A percentile compares a stretch with the other conserved stretches of the same genome.
Evolutionary conservation across 2,329 filamentous ascomycete species (phyloP).

Genomic region (Mycocentrospora acerina): DNA sequence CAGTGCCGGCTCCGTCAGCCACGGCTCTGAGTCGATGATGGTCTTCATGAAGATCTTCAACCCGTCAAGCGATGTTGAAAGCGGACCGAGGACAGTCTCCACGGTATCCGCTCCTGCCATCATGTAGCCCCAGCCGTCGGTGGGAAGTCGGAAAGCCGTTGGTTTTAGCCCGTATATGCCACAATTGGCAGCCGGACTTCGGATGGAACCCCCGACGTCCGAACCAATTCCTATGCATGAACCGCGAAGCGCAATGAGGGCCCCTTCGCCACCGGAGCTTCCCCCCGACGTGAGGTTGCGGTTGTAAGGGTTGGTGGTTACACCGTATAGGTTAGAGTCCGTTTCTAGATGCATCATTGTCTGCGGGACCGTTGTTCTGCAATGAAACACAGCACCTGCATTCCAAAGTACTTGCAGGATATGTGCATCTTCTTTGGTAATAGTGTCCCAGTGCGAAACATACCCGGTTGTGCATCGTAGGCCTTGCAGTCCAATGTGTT

Average conservation of each 20-base stretch:
- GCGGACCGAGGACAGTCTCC: conserved; percentile 54
- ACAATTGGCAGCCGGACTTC: conserved; percentile 33
- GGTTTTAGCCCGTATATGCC: conserved; percentile 44
- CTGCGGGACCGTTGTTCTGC: conserved; percentile 57
- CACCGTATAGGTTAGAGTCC: conserved; percentile 53
- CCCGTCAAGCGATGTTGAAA: conserved; percentile 56
- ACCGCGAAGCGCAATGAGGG: conserved; percentile 54
- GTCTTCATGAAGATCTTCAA: conserved; percentile 56
- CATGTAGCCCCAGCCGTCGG: conserved; percentile 45
- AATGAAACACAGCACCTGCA: conserved; percentile 56
- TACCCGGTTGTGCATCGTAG: conserved; percentile 54
- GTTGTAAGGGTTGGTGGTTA: conserved; percentile 59
- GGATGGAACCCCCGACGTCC: conserved; percentile 18
- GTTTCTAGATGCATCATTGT: conserved; percentile 57
- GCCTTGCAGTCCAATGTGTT: conserved; percentile 54
- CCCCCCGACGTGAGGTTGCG: conserved; percentile 54
- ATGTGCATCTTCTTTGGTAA: conserved; percentile 49
- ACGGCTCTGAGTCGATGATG: conserved; percentile 56
- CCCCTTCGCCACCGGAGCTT: conserved; percentile 59
- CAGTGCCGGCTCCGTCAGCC: conserved; percentile 60
- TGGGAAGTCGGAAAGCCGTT: conserved; percentile 48
- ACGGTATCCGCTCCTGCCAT: conserved; percentile 52
- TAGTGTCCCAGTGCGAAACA: conserved; percentile 51
- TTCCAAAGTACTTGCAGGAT: conserved; percentile 52
- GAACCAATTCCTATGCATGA: conserved; percentile 54